Evolutionary conservation across 768 basidiomycete species (phyloP), one percentile per base, ranked within the genome.

Genomic region (Tremella yokohamensis): DNA sequence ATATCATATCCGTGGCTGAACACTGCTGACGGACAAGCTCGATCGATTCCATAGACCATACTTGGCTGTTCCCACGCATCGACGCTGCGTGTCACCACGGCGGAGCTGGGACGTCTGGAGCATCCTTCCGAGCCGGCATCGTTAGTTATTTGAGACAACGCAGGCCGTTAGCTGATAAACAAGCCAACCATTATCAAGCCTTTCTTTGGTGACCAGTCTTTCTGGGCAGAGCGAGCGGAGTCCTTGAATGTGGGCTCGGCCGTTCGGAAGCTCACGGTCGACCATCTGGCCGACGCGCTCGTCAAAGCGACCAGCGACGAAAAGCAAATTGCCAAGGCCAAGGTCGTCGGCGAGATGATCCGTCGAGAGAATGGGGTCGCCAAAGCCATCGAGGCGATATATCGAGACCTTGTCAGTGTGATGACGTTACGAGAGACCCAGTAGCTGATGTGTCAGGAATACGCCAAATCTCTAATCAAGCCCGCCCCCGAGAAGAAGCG

Each of bases 11-110:
- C 18, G 20, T 29, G 51, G 8, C 38, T 39, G 49, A 9, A 25
- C 15, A 39, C 22, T 39, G 29, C 39, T 58, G 18, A 52, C n/a
- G 20, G 4, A 18, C 13, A 25, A 51, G 70, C 61, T 79, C 85
- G 1, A 86, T 98, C 58, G 81, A 85, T 18, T 89, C 90, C 3
- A 83, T 94, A 54, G 92, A 93, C 37, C 92, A 94, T 63, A 90
- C 97, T 74, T 99, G 94, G 94, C 77, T 99, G 49, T 99, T 99
- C 80, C 83, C 82, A 63, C 83, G 86, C 45, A 90, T 99, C 58
- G 89, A 93, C 72, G 94, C 91, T n/a, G 90, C 90, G 16, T 96
- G 93, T 63, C 94, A 99, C 79, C 94, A 99, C 70, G 94, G 94
- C 58, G 94, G 94, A 54, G 91, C 94, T 3, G 94, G 94, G 19